Evolutionary conservation across 192 early-diverging fungal genomes (phyloP), one percentile per base, ranked within the genome.

Genomic region (Coemansia sp.): DNA sequence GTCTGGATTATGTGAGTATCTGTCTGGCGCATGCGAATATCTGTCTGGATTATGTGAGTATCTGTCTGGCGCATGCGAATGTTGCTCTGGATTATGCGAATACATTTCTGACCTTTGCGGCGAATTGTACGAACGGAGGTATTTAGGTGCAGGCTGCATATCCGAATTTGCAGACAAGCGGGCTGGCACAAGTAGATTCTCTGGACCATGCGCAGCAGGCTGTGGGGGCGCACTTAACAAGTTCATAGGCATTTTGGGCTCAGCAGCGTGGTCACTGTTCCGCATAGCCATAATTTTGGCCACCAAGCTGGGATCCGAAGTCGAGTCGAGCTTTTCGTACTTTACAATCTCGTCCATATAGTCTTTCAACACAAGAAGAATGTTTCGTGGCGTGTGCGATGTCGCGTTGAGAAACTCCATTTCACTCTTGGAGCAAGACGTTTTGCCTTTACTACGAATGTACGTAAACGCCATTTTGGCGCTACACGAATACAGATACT

Each of bases 401-500:
- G 5, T 14, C 1, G 47, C 23, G 11, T 35, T 29, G 22, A 64
- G n/a, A 14, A 64, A 12, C 9, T 9, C 11, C 3, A 10, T 1
- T 11, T 64, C 62, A 3, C 45, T 10, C 43, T 35, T 6, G 32
- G 6, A 8, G 32, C 32, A 35, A 35, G 32, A 35, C 6, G 32
- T 35, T 35, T 35, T 35, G 32, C 32, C 29, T 8, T 49, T 63
- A 21, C 51, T 51, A 5, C 57, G 24, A 14, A 76, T 19, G 32
- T 57, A 76, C 6, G 65, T 39, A 1, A 55, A 27, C 5, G 69
- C 65, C 15, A 76, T 49, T 11, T 25, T 45, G 3, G 15, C 5
- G 9, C 61, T 57, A 41, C 75, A 76, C 4, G 29, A 11, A 7
- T 29, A 50, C n/a, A 76, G 37, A 21, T 71, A 76, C 4, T 48